Conservation (phyloP, 306 rosid species). For the Psophocarpus tetragonolobus region DNA sequence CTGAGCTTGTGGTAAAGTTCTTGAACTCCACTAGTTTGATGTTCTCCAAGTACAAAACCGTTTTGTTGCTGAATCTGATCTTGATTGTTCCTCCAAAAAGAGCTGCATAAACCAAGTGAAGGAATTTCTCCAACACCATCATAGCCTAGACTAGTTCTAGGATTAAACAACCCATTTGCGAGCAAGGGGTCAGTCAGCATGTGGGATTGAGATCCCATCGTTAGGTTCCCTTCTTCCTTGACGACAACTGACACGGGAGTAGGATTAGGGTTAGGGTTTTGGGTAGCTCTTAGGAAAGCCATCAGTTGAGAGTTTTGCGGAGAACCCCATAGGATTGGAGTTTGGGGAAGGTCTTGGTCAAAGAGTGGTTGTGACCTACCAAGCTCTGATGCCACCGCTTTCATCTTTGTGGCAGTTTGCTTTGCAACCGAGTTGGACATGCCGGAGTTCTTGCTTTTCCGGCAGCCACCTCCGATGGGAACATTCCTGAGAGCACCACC, state of each 20-base stretch:
- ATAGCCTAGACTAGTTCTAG: constrained; percentile 44
- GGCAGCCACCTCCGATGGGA: constrained; percentile 43
- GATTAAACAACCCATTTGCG: constrained; percentile 32
- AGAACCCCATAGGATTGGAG: constrained; percentile 74
- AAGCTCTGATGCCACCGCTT: constrained; percentile 55
- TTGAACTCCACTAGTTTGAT: constrained; percentile 59
- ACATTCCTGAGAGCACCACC: constrained; percentile 38
- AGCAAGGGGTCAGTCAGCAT: constrained; percentile 49
- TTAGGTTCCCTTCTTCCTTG: constrained; percentile 57
- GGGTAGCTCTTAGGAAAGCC: constrained; percentile 62
- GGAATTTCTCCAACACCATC: constrained; percentile 60
- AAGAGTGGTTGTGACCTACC: constrained; percentile 49
- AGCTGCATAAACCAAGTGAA: constrained; percentile 59
- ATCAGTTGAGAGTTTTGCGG: constrained; percentile 73
- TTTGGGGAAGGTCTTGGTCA: constrained; percentile 45
- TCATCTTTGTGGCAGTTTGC: constrained; percentile 51
- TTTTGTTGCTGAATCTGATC: constrained; percentile 47
- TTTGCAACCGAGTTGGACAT: constrained; percentile 40
- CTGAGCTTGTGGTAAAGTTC: constrained; percentile 77
- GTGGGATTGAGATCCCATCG: constrained; percentile 44
- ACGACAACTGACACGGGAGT: background rate
- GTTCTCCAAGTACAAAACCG: constrained; percentile 43
- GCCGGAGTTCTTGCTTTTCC: constrained; percentile 54
- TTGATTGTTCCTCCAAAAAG: constrained; percentile 66
- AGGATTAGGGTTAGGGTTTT: constrained; percentile 63